Conservation (phyloP, 768 basidiomycete genomes). For the Kwoniella dejecticola region DNA sequence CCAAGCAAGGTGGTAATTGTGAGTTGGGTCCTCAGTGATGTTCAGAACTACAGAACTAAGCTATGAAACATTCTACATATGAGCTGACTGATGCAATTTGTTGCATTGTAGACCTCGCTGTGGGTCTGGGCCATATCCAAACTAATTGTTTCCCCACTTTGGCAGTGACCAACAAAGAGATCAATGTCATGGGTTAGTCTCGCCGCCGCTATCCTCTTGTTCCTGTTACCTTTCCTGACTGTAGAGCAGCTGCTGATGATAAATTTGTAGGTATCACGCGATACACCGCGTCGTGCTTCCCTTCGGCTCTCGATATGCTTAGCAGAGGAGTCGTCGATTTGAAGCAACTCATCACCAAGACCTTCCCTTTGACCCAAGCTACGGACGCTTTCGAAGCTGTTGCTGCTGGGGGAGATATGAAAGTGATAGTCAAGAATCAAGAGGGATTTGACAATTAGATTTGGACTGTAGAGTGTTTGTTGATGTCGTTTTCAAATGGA, state of each 20-base stretch:
- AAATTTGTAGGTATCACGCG: conserved; percentile 41
- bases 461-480: no score
- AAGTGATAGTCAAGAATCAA: conserved; percentile 49
- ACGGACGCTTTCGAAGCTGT: conserved; percentile 47
- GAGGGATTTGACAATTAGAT: conserved; percentile 26
- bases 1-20: conserved; percentile 50
- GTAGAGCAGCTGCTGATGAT: no score
- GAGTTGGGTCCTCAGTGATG: conserved; percentile 25
- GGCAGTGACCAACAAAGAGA: conserved; percentile 51
- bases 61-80: no score
- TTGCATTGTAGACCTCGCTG: conserved; percentile 32
- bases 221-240: no score
- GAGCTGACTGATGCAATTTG: background rate
- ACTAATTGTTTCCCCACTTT: conserved; percentile 44
- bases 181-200: conserved; percentile 43
- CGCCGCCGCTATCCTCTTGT: no score
- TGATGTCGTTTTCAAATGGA: no score
- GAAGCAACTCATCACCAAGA: conserved; percentile 42
- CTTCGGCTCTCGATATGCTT: conserved; percentile 44
- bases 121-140: conserved; percentile 46
- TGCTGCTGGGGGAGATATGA: conserved; percentile 39
- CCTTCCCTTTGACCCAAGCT: conserved; percentile 36
- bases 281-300: conserved; percentile 47
- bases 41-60: no score
- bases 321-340: conserved; percentile 43